Evolutionary conservation across 352 stramenopile species (phyloP).

Genomic region (Globisporangium cylindrosporum): DNA sequence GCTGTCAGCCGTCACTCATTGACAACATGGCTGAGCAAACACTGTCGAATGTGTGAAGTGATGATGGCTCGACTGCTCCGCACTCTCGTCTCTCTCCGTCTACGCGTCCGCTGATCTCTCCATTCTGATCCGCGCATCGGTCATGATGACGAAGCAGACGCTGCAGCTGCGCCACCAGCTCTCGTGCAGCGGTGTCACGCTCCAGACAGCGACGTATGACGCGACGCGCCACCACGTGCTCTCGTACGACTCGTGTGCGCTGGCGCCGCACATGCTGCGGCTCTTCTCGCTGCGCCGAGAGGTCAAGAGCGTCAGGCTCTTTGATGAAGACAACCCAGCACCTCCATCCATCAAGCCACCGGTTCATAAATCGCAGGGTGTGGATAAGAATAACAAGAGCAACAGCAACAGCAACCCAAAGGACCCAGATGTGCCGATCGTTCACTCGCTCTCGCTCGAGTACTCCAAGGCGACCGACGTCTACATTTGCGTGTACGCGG

Average conservation of each 20-base stretch:
- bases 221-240: slow-evolving; percentile 65
- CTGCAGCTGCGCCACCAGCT: slow-evolving; percentile 79
- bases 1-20: background rate
- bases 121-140: background rate
- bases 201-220: slow-evolving; percentile 65
- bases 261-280: slow-evolving; percentile 52
- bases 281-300: slow-evolving; percentile 74
- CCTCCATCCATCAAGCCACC: background rate
- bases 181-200: slow-evolving; percentile 43
- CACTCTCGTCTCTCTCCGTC: background rate
- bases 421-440: slow-evolving; percentile 13
- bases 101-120: background rate
- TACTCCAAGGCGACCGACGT: slow-evolving; percentile 46
- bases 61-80: background rate
- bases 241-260: slow-evolving; percentile 41
- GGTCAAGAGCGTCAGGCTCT: slow-evolving; percentile 53
- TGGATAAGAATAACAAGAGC: background rate
- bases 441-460: slow-evolving; percentile 34
- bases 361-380: background rate
- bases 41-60: background rate
- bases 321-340: slow-evolving; percentile 30
- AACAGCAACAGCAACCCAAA: slow-evolving; percentile 14
- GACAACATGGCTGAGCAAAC: background rate
- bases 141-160: slow-evolving; percentile 41
- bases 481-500: slow-evolving; percentile 62